Percentiles rank a stretch among this genome's conserved stretches.
These are phyloP conservation scores for Kazachstania psychrophila DNA, from an alignment of 805 yeast genomes.

Conservation along the genomic window DNA sequence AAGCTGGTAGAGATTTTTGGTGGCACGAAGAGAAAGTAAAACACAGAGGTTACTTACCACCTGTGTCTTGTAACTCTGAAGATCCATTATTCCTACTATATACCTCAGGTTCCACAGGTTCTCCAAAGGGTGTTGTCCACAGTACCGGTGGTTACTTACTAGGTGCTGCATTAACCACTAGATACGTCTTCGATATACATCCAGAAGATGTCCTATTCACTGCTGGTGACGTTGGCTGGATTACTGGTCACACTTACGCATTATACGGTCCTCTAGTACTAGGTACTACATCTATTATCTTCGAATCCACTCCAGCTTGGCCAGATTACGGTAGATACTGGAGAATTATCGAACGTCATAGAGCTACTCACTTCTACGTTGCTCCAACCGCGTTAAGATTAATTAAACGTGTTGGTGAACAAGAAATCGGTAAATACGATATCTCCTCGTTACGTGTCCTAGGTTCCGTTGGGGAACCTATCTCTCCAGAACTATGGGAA, in stretches of 20 bases:
- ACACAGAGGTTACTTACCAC: constrained; percentile 79
- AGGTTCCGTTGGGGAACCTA: constrained; percentile 98
- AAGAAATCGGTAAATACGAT: constrained; percentile 70
- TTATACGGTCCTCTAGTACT: constrained; percentile 83
- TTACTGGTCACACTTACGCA: constrained; percentile 95
- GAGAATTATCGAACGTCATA: constrained; percentile 85
- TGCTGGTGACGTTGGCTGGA: constrained; percentile 99
- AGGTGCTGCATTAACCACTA: constrained; percentile 86
- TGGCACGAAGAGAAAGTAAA: constrained; percentile 87
- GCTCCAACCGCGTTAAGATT: constrained; percentile 97
- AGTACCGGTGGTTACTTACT: constrained; percentile 88
- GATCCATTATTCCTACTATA: constrained; percentile 92
- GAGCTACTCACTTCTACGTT: constrained; percentile 91
- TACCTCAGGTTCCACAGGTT: constrained; percentile 97
- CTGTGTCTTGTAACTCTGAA: constrained; percentile 79
- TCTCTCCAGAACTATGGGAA: constrained; percentile 96
- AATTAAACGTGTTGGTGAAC: constrained; percentile 82
- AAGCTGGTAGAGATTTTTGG: constrained; percentile 78
- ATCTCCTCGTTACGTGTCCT: constrained; percentile 79
- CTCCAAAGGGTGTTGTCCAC: constrained; percentile 97
- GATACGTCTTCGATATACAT: constrained; percentile 88
- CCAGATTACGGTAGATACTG: constrained; percentile 94
- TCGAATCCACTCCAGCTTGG: constrained; percentile 96
- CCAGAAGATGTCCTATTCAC: constrained; percentile 83
- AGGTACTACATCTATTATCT: constrained; percentile 87